phyloP scores from a whole-genome alignment of 169 alveolate genomes.

The Plasmodium knowlesi region DNA sequence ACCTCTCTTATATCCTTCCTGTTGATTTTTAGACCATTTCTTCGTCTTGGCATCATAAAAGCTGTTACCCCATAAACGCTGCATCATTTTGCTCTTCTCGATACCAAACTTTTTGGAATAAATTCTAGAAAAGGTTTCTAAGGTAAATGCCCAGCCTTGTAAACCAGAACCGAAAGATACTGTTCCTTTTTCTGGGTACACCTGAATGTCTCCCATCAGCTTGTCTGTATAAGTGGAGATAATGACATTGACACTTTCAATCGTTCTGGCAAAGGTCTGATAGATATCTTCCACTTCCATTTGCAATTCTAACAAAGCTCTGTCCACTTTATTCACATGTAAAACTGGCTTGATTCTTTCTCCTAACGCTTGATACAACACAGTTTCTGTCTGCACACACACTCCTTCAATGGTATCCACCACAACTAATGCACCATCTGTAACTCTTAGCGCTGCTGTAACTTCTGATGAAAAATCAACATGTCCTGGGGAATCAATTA shows the following conservation, averaged over 20 bases:
- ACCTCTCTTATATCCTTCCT: slow-evolving; percentile 93
- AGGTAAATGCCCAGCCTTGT: slow-evolving; percentile 99
- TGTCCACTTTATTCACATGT: slow-evolving; percentile 98
- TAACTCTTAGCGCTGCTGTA: slow-evolving; percentile 99
- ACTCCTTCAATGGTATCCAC: slow-evolving; percentile 99
- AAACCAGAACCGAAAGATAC: slow-evolving; percentile 99
- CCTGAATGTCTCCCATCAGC: slow-evolving; percentile 97
- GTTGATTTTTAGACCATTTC: slow-evolving; percentile 93
- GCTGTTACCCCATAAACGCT: slow-evolving; percentile 99
- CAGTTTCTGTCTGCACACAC: slow-evolving; percentile 99
- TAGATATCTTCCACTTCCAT: slow-evolving; percentile 99
- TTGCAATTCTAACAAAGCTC: slow-evolving; percentile 97
- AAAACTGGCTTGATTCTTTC: slow-evolving; percentile 98
- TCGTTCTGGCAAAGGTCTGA: slow-evolving; percentile 95
- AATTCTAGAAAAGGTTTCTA: slow-evolving; percentile 96
- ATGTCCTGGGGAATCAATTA: slow-evolving; percentile 99
- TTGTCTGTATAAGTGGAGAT: slow-evolving; percentile 97
- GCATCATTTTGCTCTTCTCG: slow-evolving; percentile 95
- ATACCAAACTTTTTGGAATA: slow-evolving; percentile 97
- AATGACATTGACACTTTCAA: slow-evolving; percentile 98
- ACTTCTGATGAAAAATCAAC: slow-evolving; percentile 99
- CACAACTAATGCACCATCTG: slow-evolving; percentile 99
- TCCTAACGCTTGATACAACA: slow-evolving; percentile 98
- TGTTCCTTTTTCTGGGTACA: slow-evolving; percentile 97
- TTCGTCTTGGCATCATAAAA: slow-evolving; percentile 96